A percentile compares a stretch with the other conserved stretches of the same genome.
Evolutionary conservation across 306 rosid species (phyloP).

Genomic region (Dalbergia oliveri): DNA sequence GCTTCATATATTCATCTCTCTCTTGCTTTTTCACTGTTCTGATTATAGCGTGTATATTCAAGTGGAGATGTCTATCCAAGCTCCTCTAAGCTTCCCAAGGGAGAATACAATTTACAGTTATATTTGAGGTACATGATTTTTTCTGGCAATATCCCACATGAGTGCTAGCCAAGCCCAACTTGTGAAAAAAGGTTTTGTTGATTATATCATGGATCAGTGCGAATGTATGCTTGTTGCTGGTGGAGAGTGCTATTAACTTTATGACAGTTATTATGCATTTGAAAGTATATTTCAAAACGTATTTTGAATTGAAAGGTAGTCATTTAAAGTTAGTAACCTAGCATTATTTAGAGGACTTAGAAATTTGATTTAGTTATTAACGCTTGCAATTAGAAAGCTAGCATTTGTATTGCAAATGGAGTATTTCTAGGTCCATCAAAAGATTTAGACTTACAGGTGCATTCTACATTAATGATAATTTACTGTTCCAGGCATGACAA

Average conservation of each 20-base stretch:
- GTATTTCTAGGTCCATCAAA: conserved; percentile 28
- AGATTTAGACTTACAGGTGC: conserved; percentile 20
- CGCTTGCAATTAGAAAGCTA: conserved; percentile 25
- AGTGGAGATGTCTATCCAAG: conserved; percentile 90
- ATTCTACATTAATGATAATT: conserved; percentile 40
- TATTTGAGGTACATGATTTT: conserved; percentile 71
- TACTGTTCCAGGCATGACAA: conserved; percentile 85
- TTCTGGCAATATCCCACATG: conserved; percentile 44
- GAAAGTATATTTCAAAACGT: conserved; percentile 6
- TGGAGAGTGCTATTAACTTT: conserved; percentile 34
- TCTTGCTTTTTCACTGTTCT: conserved; percentile 41
- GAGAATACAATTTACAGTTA: conserved; percentile 85
- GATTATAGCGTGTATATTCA: conserved; percentile 75
- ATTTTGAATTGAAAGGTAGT: conserved; percentile 20
- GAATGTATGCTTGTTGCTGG: conserved; percentile 20
- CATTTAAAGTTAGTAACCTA: conserved; percentile 8
- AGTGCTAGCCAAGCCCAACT: background rate
- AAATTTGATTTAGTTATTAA: conserved; percentile 30
- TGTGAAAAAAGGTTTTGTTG: background rate
- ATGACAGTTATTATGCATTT: conserved; percentile 16
- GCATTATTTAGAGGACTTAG: conserved; percentile 26
- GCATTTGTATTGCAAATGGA: conserved; percentile 38
- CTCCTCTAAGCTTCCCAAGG: conserved; percentile 83
- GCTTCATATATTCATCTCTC: conserved; percentile 36
- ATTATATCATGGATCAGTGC: conserved; percentile 35